Evolutionary conservation across 208 protist species (phyloP), one percentile per base, ranked within the genome.

Genomic region (Naegleria lovaniensis): DNA sequence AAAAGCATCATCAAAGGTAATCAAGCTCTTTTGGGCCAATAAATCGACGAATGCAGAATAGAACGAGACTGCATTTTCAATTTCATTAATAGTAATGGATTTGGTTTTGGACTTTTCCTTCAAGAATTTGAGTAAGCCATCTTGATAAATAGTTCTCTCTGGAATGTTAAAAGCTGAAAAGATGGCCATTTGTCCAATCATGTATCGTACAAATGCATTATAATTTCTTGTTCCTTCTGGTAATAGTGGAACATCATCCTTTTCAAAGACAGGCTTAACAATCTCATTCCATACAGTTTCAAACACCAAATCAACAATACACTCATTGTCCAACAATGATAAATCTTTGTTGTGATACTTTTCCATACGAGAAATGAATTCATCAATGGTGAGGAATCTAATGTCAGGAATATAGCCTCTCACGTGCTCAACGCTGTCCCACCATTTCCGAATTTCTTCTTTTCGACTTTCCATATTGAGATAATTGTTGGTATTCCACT

Each of bases 401-500:
- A 67, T 67, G 11, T 67, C 55, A 22, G 55, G 55, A 67, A 29
- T 67, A 19, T 67, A 67, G 13, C 33, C 22, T 22, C 75, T 22
- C 19, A 83, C 33, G 13, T 83, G n/a, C 13, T n/a, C 22, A 83
- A 83, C 33, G 29, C 75, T 83, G 33, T 83, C 75, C 83, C 83
- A 52, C 85, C 36, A 36, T 36, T 67, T 88, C 7, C 43, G 55
- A 55, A 88, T 88, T 15, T 52, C 85, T 22, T 88, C 48, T 16
- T 36, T 67, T 39, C 48, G 55, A 16, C 1, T 40, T 40, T 67
- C 43, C 89, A 90, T 90, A 19, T 36, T 83, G 9, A 59, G 22
- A 40, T 76, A 76, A 36, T 76, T 59, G 85, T 89, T n/a, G 9
- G 22, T 33, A 41, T n/a, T 89, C 85, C 85, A 89, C 33, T 40